Evolutionary conservation across 345 rosid genomes (phyloP), one percentile per base, ranked within the genome.

Genomic region (Carallia brachiata): DNA sequence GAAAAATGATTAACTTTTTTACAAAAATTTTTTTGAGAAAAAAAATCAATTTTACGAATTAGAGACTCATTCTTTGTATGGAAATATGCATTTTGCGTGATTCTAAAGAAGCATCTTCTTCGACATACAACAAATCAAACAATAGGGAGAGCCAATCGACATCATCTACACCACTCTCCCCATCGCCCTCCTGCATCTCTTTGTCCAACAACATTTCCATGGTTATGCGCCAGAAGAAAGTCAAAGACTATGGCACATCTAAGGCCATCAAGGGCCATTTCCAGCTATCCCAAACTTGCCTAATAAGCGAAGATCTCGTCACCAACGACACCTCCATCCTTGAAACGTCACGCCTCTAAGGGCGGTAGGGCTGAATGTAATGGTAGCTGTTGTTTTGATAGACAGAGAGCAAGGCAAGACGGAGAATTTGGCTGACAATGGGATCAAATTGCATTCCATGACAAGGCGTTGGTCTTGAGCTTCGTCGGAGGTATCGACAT

Each of bases 181-280:
- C 7, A 90, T 95, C 39, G 99, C 23, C 99, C 73, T 86, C 92
- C 69, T 81, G 85, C 70, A 86, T 95, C 74, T 95, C 99, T 66
- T 61, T 82, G 55, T 65, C 84, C 82, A 83, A 84, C 39, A 52
- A 66, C 77, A 75, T 89, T 74, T 94, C 98, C 5, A 89, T 90
- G 98, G 82, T 95, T 69, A 89, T 89, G 93, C 96, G 99, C 60
- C 96, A 96, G 63, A 95, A 92, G 74, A 97, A 92, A 71, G 76
- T 90, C 54, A 95, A 95, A 69, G 97, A 90, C 68, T 89, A 94
- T 56, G 97, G 97, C 2, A 94, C 97, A 6, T 76, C 93, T 7
- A 90, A 92, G 69, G 90, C 97, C 59, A 89, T 92, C 34, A 97
- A 94, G 68, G 97, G 98, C 32, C 61, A 64, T 8, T 93, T 89